Evolutionary conservation across 371 early-diverging fungal genomes (phyloP), one percentile per base, ranked within the genome.

Genomic region (Capniomyces stellatus): DNA sequence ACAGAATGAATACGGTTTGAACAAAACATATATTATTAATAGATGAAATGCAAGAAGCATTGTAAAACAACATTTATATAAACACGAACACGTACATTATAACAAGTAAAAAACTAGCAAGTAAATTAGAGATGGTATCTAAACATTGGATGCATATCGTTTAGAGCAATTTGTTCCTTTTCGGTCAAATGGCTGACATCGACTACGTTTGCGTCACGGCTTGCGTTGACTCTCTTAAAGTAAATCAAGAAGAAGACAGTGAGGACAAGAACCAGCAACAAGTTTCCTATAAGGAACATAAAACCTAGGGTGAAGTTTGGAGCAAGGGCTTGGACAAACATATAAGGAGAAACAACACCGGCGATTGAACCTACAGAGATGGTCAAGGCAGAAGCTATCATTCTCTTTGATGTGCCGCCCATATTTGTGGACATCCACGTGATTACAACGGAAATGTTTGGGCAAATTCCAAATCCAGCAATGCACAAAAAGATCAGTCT

Each of bases 401-500:
- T 60, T 52, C 66, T 62, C 35, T 67, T 59, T 2, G 69, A 60
- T 12, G 55, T 60, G 27, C 67, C 62, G 21, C 59, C 51, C 1
- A 60, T 55, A 31, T 67, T 67, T 39, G 46, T 52, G 10, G 59
- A 51, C 67, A 67, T 68, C 67, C 67, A 67, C 23, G 60, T 35
- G 1, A 58, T 54, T n/a, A 58, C 63, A 43, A 57, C 21, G 12
- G 67, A 58, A 59, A 67, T 64, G 30, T 55, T 58, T 1, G 60
- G 58, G 43, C 63, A 63, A 39, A 61, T 46, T 1, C 61, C 67
- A 56, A 64, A 60, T 55, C 53, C 60, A 12, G 62, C 60, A 43
- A 67, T 29, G n/a, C 64, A 66, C 22, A 67, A 46, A 27, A 63
- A 58, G 1, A 63, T 63, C 29, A 46, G 29, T 46, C 44, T 52